Percentiles rank a stretch among this genome's conserved stretches.
These are phyloP conservation scores for Rhodotorula sp. DNA, from an alignment of 1,284 basidiomycete species.

Conservation along the genomic window DNA sequence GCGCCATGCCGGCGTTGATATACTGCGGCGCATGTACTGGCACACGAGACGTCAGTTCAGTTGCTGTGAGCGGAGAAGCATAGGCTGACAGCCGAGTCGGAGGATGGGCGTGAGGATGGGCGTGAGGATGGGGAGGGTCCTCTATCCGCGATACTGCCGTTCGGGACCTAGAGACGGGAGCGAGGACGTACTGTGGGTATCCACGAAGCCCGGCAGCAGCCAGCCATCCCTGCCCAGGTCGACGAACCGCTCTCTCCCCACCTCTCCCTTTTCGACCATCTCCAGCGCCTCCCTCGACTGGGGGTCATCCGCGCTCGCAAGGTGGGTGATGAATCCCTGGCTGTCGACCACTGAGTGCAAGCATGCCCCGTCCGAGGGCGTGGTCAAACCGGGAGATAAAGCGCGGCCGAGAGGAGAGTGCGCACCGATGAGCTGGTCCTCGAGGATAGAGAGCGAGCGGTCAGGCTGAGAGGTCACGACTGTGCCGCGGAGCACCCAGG, in stretches of 20 bases:
- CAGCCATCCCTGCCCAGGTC: conserved; percentile 55
- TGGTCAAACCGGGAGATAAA: background rate
- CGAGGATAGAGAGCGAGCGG: conserved; percentile 60
- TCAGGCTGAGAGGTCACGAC: conserved; percentile 62
- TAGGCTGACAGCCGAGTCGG: conserved; percentile 8
- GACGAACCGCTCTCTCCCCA: conserved; percentile 19
- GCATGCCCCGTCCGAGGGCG: background rate
- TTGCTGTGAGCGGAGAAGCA: no score
- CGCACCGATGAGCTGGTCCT: conserved; percentile 64
- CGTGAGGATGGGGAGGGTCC: background rate
- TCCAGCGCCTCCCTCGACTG: background rate
- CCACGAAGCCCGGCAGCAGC: conserved; percentile 67
- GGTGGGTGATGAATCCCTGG: conserved; percentile 61
- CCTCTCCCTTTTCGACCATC: background rate
- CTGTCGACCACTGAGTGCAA: conserved; percentile 57
- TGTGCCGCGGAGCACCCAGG: conserved; percentile 55
- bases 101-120: background rate
- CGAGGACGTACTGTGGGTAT: conserved; percentile 30
- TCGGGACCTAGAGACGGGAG: no score
- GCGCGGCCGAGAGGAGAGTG: conserved; percentile 5
- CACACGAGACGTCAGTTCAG: no score
- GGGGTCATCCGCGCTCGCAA: conserved; percentile 43
- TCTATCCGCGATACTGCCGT: no score
- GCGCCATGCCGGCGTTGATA: conserved; percentile 77
- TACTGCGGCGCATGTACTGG: conserved; percentile 84